Conservation (phyloP, 495 filamentous ascomycete species). For the Aspergillus sparsus region DNA sequence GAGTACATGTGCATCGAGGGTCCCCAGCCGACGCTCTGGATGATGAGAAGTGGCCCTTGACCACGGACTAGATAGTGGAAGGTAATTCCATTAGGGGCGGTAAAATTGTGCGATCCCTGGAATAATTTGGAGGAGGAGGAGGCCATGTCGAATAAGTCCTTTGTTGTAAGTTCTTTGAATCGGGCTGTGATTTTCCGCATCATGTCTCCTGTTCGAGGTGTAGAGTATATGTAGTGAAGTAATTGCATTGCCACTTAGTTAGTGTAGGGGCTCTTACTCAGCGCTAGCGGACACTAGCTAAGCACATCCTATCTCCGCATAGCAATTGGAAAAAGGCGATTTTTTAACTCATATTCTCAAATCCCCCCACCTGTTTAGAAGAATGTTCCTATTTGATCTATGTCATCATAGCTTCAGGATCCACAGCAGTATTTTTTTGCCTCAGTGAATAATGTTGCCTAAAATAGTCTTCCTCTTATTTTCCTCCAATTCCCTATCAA, state of each 20-base stretch:
- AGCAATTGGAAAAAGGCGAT: too few species aligned
- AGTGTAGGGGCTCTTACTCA: not conserved
- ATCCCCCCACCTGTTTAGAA: too few species aligned
- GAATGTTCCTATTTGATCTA: too few species aligned
- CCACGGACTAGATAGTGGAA: constrained; percentile 13
- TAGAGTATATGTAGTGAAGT: not conserved
- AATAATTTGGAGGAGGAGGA: not conserved
- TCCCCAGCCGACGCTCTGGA: constrained; percentile 11
- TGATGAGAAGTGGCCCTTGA: constrained; percentile 4
- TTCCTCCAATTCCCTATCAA: too few species aligned
- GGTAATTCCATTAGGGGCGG: constrained; percentile 3
- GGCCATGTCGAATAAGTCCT: not conserved
- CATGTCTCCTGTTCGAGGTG: not conserved
- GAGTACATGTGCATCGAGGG: constrained; percentile 12
- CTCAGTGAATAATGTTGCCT: too few species aligned
- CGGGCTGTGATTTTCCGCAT: not conserved
- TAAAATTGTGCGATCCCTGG: not conserved
- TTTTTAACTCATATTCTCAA: too few species aligned
- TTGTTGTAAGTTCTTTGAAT: not conserved
- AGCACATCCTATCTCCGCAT: too few species aligned
- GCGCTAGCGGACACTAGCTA: not conserved
- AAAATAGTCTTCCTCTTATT: too few species aligned
- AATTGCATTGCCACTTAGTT: not conserved
- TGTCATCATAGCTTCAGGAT: too few species aligned
- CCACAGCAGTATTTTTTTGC: too few species aligned